Conservation (phyloP, 768 basidiomycete genomes). For the Mycena capillaripes region DNA sequence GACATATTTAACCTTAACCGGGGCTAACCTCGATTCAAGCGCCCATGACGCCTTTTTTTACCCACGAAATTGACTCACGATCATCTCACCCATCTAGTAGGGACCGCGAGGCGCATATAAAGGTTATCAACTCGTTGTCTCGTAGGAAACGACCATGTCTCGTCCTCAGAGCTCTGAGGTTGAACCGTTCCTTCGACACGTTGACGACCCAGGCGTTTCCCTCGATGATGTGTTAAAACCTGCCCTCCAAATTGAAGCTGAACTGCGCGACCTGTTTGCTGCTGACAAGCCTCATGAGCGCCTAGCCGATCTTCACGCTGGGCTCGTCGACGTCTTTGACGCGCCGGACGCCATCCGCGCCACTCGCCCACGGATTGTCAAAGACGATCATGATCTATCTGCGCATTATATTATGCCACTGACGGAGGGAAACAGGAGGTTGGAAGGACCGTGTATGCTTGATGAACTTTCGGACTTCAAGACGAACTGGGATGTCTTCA, state of each 20-base stretch:
- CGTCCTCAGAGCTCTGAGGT: conserved; percentile 26
- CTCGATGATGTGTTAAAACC: conserved; percentile 63
- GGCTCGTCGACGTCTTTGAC: conserved; percentile 71
- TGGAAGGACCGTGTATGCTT: conserved; percentile 66
- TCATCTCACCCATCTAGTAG: too few relatives aligned
- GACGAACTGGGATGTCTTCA: conserved; percentile 74
- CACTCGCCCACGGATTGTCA: conserved; percentile 63
- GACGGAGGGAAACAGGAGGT: conserved; percentile 54
- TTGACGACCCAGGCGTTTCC: conserved; percentile 43
- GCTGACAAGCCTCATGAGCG: conserved; percentile 61
- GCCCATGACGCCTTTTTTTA: too few relatives aligned
- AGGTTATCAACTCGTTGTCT: too few relatives aligned
- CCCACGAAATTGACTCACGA: too few relatives aligned
- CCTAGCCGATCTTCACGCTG: conserved; percentile 63
- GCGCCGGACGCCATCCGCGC: conserved; percentile 61
- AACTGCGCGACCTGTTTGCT: conserved; percentile 68
- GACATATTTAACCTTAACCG: too few relatives aligned
- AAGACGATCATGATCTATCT: conserved; percentile 55
- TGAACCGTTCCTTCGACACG: conserved; percentile 34
- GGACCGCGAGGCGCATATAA: too few relatives aligned
- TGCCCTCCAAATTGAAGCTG: conserved; percentile 68
- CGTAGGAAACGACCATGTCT: neutral
- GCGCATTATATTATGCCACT: conserved; percentile 64
- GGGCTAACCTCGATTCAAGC: too few relatives aligned
- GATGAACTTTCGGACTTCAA: conserved; percentile 67